Conservation (phyloP, 108 stramenopile genomes). For the Fragilaria crotonensis region DNA sequence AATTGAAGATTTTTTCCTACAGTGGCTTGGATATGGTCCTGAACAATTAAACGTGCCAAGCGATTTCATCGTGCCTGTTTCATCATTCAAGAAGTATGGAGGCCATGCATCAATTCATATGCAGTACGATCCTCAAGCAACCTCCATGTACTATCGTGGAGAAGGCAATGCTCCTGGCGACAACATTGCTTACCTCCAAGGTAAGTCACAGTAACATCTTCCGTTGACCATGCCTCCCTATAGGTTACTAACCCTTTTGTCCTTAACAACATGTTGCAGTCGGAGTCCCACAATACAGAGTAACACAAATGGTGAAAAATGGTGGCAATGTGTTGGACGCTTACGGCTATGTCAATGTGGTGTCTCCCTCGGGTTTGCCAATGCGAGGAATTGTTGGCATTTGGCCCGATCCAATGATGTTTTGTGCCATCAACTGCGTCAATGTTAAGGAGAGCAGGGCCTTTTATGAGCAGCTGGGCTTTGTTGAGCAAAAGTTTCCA, state of each 20-base stretch:
- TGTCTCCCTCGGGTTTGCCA: conserved; percentile 71
- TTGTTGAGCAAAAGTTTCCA: conserved; percentile 69
- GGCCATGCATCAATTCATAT: conserved; percentile 74
- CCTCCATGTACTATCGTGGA: conserved; percentile 38
- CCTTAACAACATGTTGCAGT: conserved; percentile 13
- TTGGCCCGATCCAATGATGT: conserved; percentile 80
- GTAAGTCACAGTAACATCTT: conserved; percentile 7
- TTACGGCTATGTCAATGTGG: conserved; percentile 75
- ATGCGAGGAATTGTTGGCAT: conserved; percentile 77
- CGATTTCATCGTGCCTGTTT: conserved; percentile 58
- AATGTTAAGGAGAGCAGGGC: conserved; percentile 55
- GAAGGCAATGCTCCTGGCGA: conserved; percentile 60
- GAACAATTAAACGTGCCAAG: conserved; percentile 63
- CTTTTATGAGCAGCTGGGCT: conserved; percentile 68
- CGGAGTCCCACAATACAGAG: conserved; percentile 73
- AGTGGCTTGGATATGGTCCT: conserved; percentile 83
- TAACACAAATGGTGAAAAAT: conserved; percentile 71
- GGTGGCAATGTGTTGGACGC: conserved; percentile 78
- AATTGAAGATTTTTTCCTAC: background rate
- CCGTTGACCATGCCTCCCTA: no score
- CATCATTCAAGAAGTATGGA: conserved; percentile 68
- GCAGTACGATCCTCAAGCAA: conserved; percentile 52
- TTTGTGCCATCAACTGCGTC: conserved; percentile 68
- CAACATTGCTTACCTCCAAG: conserved; percentile 68
- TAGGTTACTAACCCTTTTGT: no score